Base-by-base conservation (phyloP, 2,329 filamentous ascomycete species). In the Drechslerella coelobrocha region DNA sequence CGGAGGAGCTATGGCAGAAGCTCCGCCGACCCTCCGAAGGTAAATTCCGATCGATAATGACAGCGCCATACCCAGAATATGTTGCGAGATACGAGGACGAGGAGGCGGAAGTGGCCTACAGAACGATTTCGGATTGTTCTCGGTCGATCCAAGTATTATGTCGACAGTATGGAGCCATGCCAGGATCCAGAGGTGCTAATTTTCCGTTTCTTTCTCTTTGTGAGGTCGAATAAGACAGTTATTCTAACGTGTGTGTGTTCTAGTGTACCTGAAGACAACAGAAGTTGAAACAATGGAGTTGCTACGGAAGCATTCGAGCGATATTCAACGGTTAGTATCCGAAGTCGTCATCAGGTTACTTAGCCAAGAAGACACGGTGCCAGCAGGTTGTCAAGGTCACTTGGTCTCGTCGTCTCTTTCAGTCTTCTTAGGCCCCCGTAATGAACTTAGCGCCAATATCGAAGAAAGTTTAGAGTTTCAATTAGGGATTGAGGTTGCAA, bases 11-110 rank as follows among this genome's bases (percentile, higher is more conserved):
- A 6, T 76, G 75, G 75, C 75, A 76, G 55, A 43, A 43, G 12
- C 61, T 57, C 47, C 61, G 52, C 5, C 34, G 12, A 3, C 48
- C 14, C 3, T 27, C 82, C 21, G 80, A 79, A 14, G 85, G 87
- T 77, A 81, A 80, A 57, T 86, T 84, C 0, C 80, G 82, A 56
- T 85, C 84, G 29, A 86, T 88, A 76, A 86, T 86, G 78, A 79
- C 83, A 54, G 86, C 86, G 19, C 77, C 79, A 12, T 88, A 83
- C 78, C 86, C 86, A 12, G 80, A 85, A 74, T 85, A 83, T 77
- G 79, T 81, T 52, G 68, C 81, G 2, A 78, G 81, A 26, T 82
- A 87, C 54, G 81, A 86, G 31, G 83, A 86, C 72, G 78, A 81
- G 3, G 80, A 81, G 47, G 83, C 84, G 21, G 83, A 84, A 66